Percentiles rank a stretch among this genome's conserved stretches.
These are phyloP conservation scores for Sporothrix luriei DNA, from an alignment of 2,329 filamentous ascomycete species.

Conservation along the genomic window DNA sequence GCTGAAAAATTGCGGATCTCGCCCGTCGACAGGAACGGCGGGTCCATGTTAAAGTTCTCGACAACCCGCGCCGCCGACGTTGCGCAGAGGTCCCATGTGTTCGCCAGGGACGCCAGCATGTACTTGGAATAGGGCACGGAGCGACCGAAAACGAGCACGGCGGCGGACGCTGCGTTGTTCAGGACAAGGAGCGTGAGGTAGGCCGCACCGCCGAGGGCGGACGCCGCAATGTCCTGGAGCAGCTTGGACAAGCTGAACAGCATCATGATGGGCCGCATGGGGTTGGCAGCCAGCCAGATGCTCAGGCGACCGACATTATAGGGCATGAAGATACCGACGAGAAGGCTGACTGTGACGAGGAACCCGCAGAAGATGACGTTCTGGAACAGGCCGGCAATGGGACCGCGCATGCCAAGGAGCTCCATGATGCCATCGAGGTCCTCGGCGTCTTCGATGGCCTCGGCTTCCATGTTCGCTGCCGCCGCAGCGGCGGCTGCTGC, in stretches of 20 bases:
- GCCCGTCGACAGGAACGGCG: slow-evolving; percentile 54
- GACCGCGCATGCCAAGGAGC: slow-evolving; percentile 93
- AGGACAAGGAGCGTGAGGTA: slow-evolving; percentile 45
- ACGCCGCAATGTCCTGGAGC: slow-evolving; percentile 73
- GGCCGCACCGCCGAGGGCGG: slow-evolving; percentile 60
- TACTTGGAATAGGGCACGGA: slow-evolving; percentile 32
- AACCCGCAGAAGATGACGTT: slow-evolving; percentile 94
- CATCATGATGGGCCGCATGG: slow-evolving; percentile 72
- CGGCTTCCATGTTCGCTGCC: slow-evolving; percentile 69
- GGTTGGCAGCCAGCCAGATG: slow-evolving; percentile 77
- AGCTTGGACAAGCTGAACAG: slow-evolving; percentile 76
- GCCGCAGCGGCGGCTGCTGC: slow-evolving; percentile 67
- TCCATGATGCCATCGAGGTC: slow-evolving; percentile 96
- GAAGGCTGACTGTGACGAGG: slow-evolving; percentile 82
- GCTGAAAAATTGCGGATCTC: slow-evolving; percentile 78
- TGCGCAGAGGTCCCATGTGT: slow-evolving; percentile 49
- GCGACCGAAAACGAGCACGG: slow-evolving; percentile 43
- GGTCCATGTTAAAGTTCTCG: slow-evolving; percentile 54
- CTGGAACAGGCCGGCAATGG: slow-evolving; percentile 84
- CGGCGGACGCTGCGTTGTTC: slow-evolving; percentile 47
- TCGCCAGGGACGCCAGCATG: slow-evolving; percentile 35
- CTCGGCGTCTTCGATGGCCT: slow-evolving; percentile 81
- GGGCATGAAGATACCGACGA: slow-evolving; percentile 82
- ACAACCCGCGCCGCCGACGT: slow-evolving; percentile 53
- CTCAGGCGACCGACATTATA: slow-evolving; percentile 89